A percentile compares a stretch with the other conserved stretches of the same genome.
phyloP scores from a whole-genome alignment of 2,329 filamentous ascomycete genomes.

The Bipolaris bicolor region DNA sequence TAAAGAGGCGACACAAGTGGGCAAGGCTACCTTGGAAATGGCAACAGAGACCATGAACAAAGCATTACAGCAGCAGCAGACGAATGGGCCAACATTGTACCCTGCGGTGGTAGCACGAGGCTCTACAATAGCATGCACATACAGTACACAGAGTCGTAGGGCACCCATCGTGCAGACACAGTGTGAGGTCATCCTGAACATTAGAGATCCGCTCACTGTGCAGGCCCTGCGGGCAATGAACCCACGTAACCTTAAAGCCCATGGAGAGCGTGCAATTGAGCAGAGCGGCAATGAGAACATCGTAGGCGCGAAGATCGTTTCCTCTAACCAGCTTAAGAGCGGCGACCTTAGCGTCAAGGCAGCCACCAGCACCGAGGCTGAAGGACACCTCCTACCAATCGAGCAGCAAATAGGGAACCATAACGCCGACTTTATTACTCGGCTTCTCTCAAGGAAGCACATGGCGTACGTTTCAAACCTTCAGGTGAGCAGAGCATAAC shows the following conservation, averaged over 20 bases:
- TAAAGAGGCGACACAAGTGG: slow-evolving; percentile 17
- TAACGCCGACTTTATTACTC: too few species aligned
- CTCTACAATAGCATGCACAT: slow-evolving; percentile 16
- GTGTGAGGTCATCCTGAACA: slow-evolving; percentile 27
- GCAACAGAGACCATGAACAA: slow-evolving; percentile 18
- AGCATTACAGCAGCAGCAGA: slow-evolving; percentile 1
- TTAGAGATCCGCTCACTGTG: slow-evolving; percentile 22
- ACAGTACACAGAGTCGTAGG: slow-evolving; percentile 23
- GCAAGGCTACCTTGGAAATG: slow-evolving; percentile 17
- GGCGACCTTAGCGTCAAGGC: slow-evolving; percentile 24
- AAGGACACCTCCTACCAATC: too few species aligned
- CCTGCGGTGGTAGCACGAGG: slow-evolving; percentile 17
- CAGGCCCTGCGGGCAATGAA: slow-evolving; percentile 23
- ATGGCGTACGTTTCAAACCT: too few species aligned
- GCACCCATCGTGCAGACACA: slow-evolving; percentile 16
- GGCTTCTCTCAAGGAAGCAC: too few species aligned
- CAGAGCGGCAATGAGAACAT: slow-evolving; percentile 27
- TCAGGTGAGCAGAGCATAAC: too few species aligned
- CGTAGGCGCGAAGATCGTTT: slow-evolving; percentile 22
- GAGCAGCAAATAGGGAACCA: too few species aligned
- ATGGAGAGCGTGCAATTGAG: slow-evolving; percentile 24
- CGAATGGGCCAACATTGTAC: slow-evolving; percentile 14
- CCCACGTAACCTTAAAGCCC: slow-evolving; percentile 17
- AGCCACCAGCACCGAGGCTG: slow-evolving; percentile 8
- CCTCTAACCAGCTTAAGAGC: slow-evolving; percentile 29